Evolutionary conservation across 805 yeast species (phyloP), one percentile per base, ranked within the genome.

Genomic region (Cyberlindnera maclurae): DNA sequence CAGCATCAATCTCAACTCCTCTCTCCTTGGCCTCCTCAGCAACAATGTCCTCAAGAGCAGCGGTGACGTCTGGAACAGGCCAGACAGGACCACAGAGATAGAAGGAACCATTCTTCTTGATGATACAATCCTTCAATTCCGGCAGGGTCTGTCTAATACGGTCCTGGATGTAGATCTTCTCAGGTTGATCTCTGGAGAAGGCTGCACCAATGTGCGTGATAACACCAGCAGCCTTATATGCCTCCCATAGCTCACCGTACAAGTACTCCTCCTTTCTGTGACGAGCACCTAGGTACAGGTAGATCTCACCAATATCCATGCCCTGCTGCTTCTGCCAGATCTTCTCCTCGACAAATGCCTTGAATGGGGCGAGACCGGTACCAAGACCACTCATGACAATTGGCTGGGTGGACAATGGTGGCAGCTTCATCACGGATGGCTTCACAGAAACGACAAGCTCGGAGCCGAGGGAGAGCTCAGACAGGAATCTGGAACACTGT

Each of bases 11-110:
- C 52, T 73, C 70, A 37, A 70, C 73, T 40, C 93, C 94, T 39
- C 68, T 71, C 47, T 67, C 68, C 37, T 66, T 68, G 18, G 95
- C 95, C 47, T 85, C 95, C 33, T 73, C 72, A 17, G 63, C 62
- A 37, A 88, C 71, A 51, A 90, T 82, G 47, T 86, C 95, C 55
- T 82, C 82, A 50, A 90, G 68, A 53, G 96, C 95, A 32, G 81
- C 82, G 38, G 96, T 84, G 53, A 90, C 84, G 60, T 89, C 96
- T 10, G 97, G 96, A 56, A 90, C 97, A 26, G 97, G 97, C 97
- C 97, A 90, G 2, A 97, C 90, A 31, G 97, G 97, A 46, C 97
- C 97, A 77, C 97, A 90, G 59, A 90, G 72, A 67, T 90, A 90
- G 75, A 90, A 90, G 18, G 88, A 80, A 41, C 97, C 97, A 41